Conservation (phyloP, 345 rosid species). For the Hibiscus tridactylites region DNA sequence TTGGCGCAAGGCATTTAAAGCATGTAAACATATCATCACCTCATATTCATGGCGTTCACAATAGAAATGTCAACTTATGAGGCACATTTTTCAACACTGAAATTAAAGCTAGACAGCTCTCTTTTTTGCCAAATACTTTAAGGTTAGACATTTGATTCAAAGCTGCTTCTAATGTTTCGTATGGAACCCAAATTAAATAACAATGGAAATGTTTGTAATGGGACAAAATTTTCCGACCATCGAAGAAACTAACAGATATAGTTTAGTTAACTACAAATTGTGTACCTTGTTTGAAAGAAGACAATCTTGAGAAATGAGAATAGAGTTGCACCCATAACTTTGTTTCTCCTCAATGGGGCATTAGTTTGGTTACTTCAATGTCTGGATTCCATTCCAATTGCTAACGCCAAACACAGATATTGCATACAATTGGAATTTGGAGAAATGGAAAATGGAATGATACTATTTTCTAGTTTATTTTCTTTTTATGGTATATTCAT, state of each 20-base stretch:
- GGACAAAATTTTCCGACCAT: background rate
- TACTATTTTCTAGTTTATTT: background rate
- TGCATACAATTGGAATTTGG: background rate
- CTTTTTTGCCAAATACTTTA: too few relatives aligned
- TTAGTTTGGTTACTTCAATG: background rate
- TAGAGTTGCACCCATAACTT: background rate
- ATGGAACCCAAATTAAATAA: background rate
- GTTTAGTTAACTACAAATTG: background rate
- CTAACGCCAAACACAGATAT: conserved; percentile 1
- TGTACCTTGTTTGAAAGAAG: background rate
- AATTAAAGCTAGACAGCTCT: background rate
- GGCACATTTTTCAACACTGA: background rate
- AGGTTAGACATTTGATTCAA: too few relatives aligned
- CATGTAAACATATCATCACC: background rate
- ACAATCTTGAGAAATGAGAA: background rate
- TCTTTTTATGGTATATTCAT: too few relatives aligned
- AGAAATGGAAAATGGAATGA: background rate
- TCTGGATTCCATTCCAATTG: conserved; percentile 4
- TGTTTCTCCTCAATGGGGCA: background rate
- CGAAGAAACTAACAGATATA: background rate
- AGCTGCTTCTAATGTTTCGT: background rate
- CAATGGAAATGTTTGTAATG: background rate
- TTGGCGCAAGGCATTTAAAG: background rate
- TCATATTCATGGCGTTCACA: background rate
- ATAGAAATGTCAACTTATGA: background rate